A percentile compares a stretch with the other conserved stretches of the same genome.
Conservation (phyloP, 2,329 filamentous ascomycete species). For the Neocucurbitaria cava region DNA sequence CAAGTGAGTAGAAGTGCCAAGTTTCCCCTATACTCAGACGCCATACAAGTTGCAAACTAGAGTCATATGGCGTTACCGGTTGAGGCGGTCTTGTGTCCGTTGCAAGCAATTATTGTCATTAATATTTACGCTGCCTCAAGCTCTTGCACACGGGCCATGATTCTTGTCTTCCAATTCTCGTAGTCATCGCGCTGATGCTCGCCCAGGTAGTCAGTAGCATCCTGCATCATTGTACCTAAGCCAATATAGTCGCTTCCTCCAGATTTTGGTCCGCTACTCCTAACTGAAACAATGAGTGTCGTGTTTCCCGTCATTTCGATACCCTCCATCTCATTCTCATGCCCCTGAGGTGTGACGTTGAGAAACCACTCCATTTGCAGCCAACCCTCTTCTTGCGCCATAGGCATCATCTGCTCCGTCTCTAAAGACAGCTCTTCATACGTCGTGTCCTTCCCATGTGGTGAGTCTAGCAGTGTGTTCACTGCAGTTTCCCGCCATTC, state of each 20-base stretch:
- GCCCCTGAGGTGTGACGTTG: conserved; percentile 54
- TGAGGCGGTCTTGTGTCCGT: not conserved
- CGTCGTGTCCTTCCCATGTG: conserved; percentile 56
- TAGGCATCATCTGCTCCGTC: conserved; percentile 41
- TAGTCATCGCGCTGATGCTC: conserved; percentile 68
- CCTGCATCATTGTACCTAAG: conserved; percentile 75
- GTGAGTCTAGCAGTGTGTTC: conserved; percentile 57
- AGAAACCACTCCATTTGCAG: conserved; percentile 64
- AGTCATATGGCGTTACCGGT: not conserved
- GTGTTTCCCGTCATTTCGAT: conserved; percentile 31
- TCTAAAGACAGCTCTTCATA: conserved; percentile 53
- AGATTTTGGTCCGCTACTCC: conserved; percentile 52
- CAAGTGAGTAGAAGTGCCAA: not conserved
- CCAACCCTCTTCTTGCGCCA: conserved; percentile 48
- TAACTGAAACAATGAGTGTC: conserved; percentile 25
- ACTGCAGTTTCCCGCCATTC: conserved; percentile 54
- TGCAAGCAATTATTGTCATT: not conserved
- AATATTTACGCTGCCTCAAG: conserved; percentile 46
- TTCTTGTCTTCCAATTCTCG: conserved; percentile 67
- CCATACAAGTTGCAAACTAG: not conserved
- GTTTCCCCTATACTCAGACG: not conserved
- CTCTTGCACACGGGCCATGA: conserved; percentile 63
- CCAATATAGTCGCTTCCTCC: conserved; percentile 55
- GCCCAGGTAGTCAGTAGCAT: conserved; percentile 74
- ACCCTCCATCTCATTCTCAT: conserved; percentile 36